Evolutionary conservation across 306 rosid genomes (phyloP).

Genomic region (Prunus padus): DNA sequence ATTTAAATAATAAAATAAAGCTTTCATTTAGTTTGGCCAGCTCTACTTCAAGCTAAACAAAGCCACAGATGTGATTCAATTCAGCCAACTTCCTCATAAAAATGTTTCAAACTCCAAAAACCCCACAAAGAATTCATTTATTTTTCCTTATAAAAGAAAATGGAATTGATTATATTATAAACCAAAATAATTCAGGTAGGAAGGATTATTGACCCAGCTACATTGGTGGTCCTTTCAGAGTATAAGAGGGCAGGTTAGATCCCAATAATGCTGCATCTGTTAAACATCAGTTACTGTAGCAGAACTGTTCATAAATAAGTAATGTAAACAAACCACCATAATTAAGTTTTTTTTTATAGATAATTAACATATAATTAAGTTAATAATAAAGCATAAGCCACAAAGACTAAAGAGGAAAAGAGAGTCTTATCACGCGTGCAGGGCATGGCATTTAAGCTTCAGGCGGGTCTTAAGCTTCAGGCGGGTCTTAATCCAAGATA

Average conservation of each 20-base stretch:
- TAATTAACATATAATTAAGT: neutral
- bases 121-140: neutral
- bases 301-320: neutral
- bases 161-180: neutral
- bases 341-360: neutral
- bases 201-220: constrained; percentile 3
- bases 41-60: neutral
- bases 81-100: neutral
- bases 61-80: constrained; percentile 3
- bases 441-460: constrained; percentile 24
- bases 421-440: constrained; percentile 38
- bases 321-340: neutral
- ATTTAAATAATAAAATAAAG: too few species aligned
- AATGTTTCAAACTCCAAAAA: constrained; percentile 1
- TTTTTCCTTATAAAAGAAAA: neutral
- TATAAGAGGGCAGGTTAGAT: neutral
- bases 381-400: neutral
- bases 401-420: constrained; percentile 6
- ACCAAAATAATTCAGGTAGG: neutral
- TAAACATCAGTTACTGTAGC: constrained; percentile 21
- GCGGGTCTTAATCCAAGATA: constrained; percentile 1
- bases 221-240: neutral
- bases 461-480: constrained; percentile 28
- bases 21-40: too few species aligned
- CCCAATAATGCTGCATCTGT: constrained; percentile 15